Evolutionary conservation across 805 yeast genomes (phyloP), one percentile per base, ranked within the genome.

Genomic region (Wickerhamiella cacticola): DNA sequence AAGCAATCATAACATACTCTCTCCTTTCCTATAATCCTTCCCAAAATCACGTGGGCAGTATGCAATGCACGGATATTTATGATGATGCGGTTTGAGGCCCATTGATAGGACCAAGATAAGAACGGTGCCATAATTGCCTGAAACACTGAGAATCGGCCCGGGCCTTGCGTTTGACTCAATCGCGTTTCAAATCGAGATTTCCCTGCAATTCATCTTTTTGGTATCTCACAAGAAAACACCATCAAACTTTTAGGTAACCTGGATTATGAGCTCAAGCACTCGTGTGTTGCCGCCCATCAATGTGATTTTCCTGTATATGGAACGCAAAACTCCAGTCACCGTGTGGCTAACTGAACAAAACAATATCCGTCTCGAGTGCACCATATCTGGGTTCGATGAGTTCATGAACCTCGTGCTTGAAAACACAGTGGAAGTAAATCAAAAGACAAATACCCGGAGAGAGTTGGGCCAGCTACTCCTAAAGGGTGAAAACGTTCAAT

Each of bases 401-500:
- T 89, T 88, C 59, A 94, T 92, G 98, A 92, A 92, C 61, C 66
- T 79, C 15, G 82, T 78, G 3, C 65, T 79, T 19, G 79, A 75
- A 28, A 74, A 75, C 44, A 81, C 82, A 0, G 58, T 62, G 10
- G 95, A 94, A 56, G 69, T 89, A 5, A 68, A 72, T 46, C 60
- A 61, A n/a, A 73, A 72, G 33, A 77, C 78, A 1, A 70, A 72
- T 44, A 52, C 70, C 1, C 68, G 68, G 48, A 73, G 76, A 23
- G 64, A 66, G n/a, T 49, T 62, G 48, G 70, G 71, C 18, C 56
- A 82, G 50, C 75, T 92, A 21, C 62, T 92, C 54, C 68, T 92
- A 49, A 92, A 92, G 64, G 98, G 99, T 3, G 99, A 92, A 61
- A 92, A 87, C 61, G 84, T 92, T 40, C 81, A 95, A 7, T 66